Conservation (phyloP, 2,329 filamentous ascomycete species). For the Arachnomyces sp. region DNA sequence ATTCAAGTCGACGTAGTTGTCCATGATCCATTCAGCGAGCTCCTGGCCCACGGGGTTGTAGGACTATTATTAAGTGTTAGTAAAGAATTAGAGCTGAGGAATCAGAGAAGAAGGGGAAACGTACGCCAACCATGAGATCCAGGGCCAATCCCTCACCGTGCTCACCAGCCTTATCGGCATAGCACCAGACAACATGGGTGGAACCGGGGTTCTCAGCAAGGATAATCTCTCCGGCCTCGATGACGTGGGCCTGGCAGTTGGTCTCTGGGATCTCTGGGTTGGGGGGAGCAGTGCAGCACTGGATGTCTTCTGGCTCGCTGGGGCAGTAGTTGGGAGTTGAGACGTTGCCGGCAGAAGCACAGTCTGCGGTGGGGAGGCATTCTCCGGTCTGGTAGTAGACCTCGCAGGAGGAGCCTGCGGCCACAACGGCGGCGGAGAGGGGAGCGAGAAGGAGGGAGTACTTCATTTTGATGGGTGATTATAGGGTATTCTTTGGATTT, state of each 20-base stretch:
- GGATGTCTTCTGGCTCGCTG: constrained; percentile 17
- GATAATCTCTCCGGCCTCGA: constrained; percentile 15
- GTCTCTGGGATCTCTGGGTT: constrained; percentile 1
- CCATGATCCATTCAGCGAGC: constrained; percentile 45
- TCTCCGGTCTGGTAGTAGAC: constrained; percentile 21
- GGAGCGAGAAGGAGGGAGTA: constrained; percentile 1
- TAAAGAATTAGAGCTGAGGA: neutral
- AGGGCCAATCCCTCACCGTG: constrained; percentile 23
- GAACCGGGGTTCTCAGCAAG: constrained; percentile 15
- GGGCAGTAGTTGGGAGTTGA: constrained; percentile 27
- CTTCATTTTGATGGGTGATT: constrained; percentile 3
- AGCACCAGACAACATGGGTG: constrained; percentile 17
- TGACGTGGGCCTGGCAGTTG: constrained; percentile 15
- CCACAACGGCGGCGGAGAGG: constrained; percentile 2
- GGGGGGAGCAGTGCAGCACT: constrained; percentile 15
- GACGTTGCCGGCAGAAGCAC: constrained; percentile 30
- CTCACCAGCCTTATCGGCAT: constrained; percentile 14
- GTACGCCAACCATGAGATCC: constrained; percentile 25
- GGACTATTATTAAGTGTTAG: constrained; percentile 17
- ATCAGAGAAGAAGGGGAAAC: constrained; percentile 10
- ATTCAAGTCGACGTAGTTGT: constrained; percentile 32
- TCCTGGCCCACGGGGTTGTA: constrained; percentile 33
- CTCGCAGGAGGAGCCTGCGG: constrained; percentile 1
- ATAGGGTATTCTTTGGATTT: too few species aligned
- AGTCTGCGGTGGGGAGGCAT: constrained; percentile 31